Conservation (phyloP, 805 yeast genomes). For the Cyberlindnera nakhonratchasimensis region DNA sequence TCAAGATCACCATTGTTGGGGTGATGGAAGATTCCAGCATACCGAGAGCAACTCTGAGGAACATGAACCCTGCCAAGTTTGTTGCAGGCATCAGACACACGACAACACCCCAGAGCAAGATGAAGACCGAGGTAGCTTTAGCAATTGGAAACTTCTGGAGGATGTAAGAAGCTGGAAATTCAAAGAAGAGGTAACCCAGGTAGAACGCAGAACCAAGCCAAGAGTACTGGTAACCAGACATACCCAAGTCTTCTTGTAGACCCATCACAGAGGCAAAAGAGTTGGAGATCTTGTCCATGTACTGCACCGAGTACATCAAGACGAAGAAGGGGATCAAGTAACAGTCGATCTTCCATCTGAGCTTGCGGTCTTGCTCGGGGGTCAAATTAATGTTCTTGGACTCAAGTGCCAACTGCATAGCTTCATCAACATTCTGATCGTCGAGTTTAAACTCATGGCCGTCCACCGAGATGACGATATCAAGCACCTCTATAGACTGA, state of each 20-base stretch:
- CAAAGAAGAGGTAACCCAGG: slow-evolving; percentile 60
- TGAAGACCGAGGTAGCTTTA: slow-evolving; percentile 43
- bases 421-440: slow-evolving; percentile 37
- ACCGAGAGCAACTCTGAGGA: slow-evolving; percentile 49
- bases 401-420: slow-evolving; percentile 40
- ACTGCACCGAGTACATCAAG: slow-evolving; percentile 47
- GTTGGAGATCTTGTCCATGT: slow-evolving; percentile 56
- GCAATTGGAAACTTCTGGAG: slow-evolving; percentile 58
- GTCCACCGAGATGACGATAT: slow-evolving; percentile 13
- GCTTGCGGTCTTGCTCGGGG: slow-evolving; percentile 32
- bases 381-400: slow-evolving; percentile 31
- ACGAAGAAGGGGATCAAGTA: slow-evolving; percentile 49
- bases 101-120: slow-evolving; percentile 62
- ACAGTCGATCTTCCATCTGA: slow-evolving; percentile 49
- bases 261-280: slow-evolving; percentile 51
- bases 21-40: slow-evolving; percentile 50
- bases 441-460: slow-evolving; percentile 18
- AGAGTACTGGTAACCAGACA: slow-evolving; percentile 43
- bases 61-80: slow-evolving; percentile 37
- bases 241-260: slow-evolving; percentile 40
- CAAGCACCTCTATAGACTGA: slow-evolving; percentile 5
- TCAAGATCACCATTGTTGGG: slow-evolving; percentile 54
- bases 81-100: slow-evolving; percentile 51
- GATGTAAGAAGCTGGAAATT: slow-evolving; percentile 42
- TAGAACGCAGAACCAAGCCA: slow-evolving; percentile 63